Conservation (phyloP, 441 rosid species). For the Macaranga tanarius region DNA sequence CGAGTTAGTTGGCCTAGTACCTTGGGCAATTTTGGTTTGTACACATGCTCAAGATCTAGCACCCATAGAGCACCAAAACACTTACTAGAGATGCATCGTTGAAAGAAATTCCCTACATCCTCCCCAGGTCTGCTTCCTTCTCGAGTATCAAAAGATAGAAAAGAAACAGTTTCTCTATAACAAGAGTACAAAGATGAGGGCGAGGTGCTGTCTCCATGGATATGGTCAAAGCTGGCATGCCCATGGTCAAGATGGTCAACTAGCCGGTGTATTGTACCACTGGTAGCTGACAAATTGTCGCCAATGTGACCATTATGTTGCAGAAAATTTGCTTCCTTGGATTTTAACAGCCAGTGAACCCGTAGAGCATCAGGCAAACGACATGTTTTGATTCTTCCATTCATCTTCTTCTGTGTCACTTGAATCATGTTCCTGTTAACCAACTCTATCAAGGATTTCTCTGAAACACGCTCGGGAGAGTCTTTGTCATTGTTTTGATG, state of each 20-base stretch:
- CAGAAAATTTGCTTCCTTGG: conserved; percentile 12
- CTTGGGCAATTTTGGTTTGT: conserved; percentile 26
- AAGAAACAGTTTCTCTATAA: conserved; percentile 15
- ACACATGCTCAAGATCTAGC: conserved; percentile 33
- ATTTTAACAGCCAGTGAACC: conserved; percentile 21
- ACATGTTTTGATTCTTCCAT: conserved; percentile 22
- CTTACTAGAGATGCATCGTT: conserved; percentile 9
- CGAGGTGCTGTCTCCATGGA: conserved; percentile 12
- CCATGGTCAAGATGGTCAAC: conserved; percentile 18
- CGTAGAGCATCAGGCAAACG: conserved; percentile 22
- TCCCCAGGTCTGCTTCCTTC: conserved; percentile 26
- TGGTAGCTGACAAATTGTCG: neutral
- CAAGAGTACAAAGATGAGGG: neutral
- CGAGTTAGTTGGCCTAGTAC: conserved; percentile 12
- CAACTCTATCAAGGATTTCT: conserved; percentile 13
- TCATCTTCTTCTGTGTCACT: conserved; percentile 16
- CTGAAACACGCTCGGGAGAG: conserved; percentile 19
- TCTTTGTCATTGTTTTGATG: conserved; percentile 1
- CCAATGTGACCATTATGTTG: neutral
- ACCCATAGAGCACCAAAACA: conserved; percentile 19
- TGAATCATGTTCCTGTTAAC: conserved; percentile 16
- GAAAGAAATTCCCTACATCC: conserved; percentile 23
- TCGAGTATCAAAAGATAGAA: conserved; percentile 25
- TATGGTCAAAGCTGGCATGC: conserved; percentile 12
- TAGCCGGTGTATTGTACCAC: neutral